Evolutionary conservation across 2,329 filamentous ascomycete species (phyloP).

Genomic region (Trichoderma brevicompactum): DNA sequence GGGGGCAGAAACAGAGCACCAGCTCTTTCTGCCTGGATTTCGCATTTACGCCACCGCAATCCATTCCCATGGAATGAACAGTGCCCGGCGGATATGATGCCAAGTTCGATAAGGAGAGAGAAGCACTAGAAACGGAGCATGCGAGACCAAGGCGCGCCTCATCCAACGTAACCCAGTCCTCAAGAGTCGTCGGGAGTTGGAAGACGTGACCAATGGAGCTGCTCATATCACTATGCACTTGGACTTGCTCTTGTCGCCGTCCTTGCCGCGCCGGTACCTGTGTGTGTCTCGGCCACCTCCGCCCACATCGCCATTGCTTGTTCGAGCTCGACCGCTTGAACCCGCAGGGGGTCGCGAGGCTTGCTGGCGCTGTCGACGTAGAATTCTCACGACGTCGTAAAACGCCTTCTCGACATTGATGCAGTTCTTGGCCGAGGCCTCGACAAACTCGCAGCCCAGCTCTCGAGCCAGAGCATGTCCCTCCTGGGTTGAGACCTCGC

Average conservation of each 20-base stretch:
- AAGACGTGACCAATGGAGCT: not conserved
- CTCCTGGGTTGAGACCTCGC: slow-evolving; percentile 96
- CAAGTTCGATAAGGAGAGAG: slow-evolving; percentile 17
- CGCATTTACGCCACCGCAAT: not conserved
- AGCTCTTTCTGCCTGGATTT: slow-evolving; percentile 2
- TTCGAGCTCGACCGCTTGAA: slow-evolving; percentile 45
- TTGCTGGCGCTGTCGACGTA: slow-evolving; percentile 79
- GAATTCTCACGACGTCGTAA: slow-evolving; percentile 91
- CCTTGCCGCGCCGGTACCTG: slow-evolving; percentile 43
- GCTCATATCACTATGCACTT: slow-evolving; percentile 49
- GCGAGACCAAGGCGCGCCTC: not conserved
- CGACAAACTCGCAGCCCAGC: slow-evolving; percentile 93
- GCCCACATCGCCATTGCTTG: slow-evolving; percentile 44
- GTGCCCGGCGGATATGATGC: not conserved
- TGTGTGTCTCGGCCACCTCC: slow-evolving; percentile 40
- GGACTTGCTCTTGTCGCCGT: slow-evolving; percentile 44
- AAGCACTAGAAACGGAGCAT: slow-evolving; percentile 1
- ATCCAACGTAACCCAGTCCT: not conserved
- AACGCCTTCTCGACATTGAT: slow-evolving; percentile 99
- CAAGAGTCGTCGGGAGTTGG: slow-evolving; percentile 1
- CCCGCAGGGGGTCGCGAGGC: slow-evolving; percentile 47
- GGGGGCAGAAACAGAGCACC: slow-evolving; percentile 12
- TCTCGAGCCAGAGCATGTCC: slow-evolving; percentile 89
- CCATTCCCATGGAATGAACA: not conserved
- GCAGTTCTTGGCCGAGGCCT: slow-evolving; percentile 96